phyloP scores from a whole-genome alignment of 441 rosid genomes.

The Adansonia madagascariensis region DNA sequence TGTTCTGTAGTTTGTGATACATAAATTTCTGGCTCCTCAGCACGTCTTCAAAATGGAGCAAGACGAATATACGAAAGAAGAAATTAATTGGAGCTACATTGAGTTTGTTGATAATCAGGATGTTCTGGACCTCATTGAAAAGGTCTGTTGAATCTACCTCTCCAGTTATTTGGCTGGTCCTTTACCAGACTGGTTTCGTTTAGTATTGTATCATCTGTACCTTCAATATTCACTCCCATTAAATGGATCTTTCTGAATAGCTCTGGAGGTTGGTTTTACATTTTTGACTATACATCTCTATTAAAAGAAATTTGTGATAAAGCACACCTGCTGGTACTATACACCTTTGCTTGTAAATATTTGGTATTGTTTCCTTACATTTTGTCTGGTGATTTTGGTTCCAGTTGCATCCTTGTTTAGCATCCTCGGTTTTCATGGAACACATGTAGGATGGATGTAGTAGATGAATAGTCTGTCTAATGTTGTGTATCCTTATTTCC shows the following conservation, averaged over 20 bases:
- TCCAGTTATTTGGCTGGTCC: constrained; percentile 9
- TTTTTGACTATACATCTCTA: constrained; percentile 2
- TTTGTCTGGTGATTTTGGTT: constrained; percentile 4
- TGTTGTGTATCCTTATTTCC: background rate
- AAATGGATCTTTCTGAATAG: background rate
- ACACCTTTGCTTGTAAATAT: constrained; percentile 1
- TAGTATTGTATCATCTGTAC: constrained; percentile 7
- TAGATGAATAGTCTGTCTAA: background rate
- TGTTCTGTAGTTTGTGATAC: constrained; percentile 27
- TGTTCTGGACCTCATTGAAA: constrained; percentile 91
- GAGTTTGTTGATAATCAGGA: constrained; percentile 96
- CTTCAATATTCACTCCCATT: background rate
- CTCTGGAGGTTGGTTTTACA: constrained; percentile 2
- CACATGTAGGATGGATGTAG: background rate
- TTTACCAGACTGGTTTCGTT: background rate
- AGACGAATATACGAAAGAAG: constrained; percentile 96
- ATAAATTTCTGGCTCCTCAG: constrained; percentile 47
- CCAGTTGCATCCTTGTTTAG: constrained; percentile 9
- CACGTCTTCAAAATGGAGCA: constrained; percentile 99
- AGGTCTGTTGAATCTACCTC: constrained; percentile 50
- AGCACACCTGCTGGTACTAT: background rate
- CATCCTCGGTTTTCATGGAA: background rate
- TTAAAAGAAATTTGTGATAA: constrained; percentile 11
- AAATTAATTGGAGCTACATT: constrained; percentile 97
- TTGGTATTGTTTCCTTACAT: background rate